Base-by-base conservation (phyloP, 441 rosid species). In the Eugenia klotzschiana region DNA sequence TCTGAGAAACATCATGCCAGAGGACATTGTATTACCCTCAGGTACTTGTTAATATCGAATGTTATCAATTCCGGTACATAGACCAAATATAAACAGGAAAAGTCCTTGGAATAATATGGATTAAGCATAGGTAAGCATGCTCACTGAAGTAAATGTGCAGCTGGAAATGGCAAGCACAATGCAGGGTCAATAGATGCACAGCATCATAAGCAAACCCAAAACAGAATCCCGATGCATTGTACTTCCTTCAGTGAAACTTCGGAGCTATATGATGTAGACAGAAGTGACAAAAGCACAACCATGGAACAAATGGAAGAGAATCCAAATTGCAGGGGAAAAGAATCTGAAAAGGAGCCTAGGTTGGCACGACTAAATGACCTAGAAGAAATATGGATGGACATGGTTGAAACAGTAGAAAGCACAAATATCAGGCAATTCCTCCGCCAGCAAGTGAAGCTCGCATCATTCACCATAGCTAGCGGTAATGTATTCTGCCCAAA, bases 381-480 rank as follows among this genome's bases (percentile, higher is more conserved):
- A 15, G 83, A 87, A 64, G 79, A 85, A 57, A 83, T 83, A 49
- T 87, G 87, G 87, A 50, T 54, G 79, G 73, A 79, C 51, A 79
- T 87, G 27, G 79, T 85, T 85, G 87, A 84, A 69, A 80, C 43
- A 58, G 52, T 87, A 82, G 81, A 82, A n/a, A 82, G 50, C 80
- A 51, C 69, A 79, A 73, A 79, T 46, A 79, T 87, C 53, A 87
- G 82, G 82, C 85, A 83, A 57, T 87, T 87, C 81, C 83, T 87
- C 81, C 18, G 81, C 57, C 60, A 51, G 77, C 64, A 83, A 49
- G 89, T 82, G 43, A 85, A 85, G 86, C 89, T 87, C 46, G 86
- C 86, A 83, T 87, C 89, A 52, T 41, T 87, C 29, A 87, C 87
- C 29, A 53, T 87, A 56, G 82, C 89, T 41, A 83, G 83, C n/a